Conservation (phyloP, 2,329 filamentous ascomycete species). For the Colletotrichum echinochloae region DNA sequence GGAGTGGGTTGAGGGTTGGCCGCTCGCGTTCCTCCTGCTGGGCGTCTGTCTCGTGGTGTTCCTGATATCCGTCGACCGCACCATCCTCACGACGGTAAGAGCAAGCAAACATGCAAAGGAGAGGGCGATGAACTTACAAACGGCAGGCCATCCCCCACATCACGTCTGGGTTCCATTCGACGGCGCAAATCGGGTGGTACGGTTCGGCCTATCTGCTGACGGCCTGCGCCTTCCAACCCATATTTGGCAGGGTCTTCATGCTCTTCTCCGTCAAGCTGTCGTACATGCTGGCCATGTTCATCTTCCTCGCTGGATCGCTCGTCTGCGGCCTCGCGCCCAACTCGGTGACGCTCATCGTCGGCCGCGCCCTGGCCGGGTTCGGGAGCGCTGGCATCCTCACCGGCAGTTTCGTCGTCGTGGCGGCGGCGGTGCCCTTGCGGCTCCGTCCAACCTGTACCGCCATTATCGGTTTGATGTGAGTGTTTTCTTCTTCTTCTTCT, state of each 20-base stretch:
- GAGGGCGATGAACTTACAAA: not conserved
- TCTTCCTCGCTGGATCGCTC: constrained; percentile 31
- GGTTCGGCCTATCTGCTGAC: constrained; percentile 56
- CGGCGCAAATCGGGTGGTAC: constrained; percentile 61
- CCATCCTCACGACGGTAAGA: constrained; percentile 31
- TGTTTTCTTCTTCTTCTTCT: not conserved
- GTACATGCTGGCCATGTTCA: constrained; percentile 35
- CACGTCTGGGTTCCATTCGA: constrained; percentile 52
- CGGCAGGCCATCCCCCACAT: constrained; percentile 55
- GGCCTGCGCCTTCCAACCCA: constrained; percentile 43
- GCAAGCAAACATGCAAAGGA: not conserved
- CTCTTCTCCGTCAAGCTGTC: constrained; percentile 54
- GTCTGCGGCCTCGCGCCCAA: constrained; percentile 32
- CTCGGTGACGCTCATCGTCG: constrained; percentile 30
- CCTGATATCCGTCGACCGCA: constrained; percentile 27
- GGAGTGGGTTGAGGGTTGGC: constrained; percentile 29
- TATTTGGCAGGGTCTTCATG: constrained; percentile 47
- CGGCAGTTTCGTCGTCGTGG: constrained; percentile 51
- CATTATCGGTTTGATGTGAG: constrained; percentile 50
- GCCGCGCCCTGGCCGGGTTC: constrained; percentile 36
- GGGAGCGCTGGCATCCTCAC: constrained; percentile 46
- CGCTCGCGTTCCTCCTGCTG: constrained; percentile 15
- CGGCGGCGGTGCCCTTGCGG: constrained; percentile 47
- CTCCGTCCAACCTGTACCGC: constrained; percentile 49
- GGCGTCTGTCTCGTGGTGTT: constrained; percentile 35